These are phyloP conservation scores for Talinum fruticosum DNA, from an alignment of 148 eudicot genomes.

Conservation along the genomic window DNA sequence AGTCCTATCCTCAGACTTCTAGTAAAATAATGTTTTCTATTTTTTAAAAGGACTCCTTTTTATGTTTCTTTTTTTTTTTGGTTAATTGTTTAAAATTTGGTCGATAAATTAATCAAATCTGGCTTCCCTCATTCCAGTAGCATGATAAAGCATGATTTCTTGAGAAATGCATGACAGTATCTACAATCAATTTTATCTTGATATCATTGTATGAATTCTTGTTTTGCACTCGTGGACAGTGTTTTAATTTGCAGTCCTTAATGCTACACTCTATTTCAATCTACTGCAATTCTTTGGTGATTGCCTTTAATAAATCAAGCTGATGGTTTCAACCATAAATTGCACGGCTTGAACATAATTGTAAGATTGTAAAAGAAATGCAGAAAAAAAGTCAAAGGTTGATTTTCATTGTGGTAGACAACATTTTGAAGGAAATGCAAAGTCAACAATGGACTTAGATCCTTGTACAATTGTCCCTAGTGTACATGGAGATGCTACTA, in stretches of 20 bases:
- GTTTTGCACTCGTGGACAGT: not conserved
- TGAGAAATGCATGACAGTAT: not conserved
- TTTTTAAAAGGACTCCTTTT: not conserved
- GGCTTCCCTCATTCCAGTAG: not conserved
- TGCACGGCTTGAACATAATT: not conserved
- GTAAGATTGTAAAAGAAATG: not conserved
- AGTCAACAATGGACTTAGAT: not conserved
- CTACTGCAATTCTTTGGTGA: not conserved
- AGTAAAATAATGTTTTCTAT: not conserved
- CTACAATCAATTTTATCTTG: not conserved
- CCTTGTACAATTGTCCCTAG: not conserved
- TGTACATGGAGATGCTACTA: not conserved
- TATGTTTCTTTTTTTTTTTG: not conserved
- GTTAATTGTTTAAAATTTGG: not conserved
- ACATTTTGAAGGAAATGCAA: not conserved
- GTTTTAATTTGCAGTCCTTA: not conserved
- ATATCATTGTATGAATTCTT: not conserved
- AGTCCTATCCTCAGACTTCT: not conserved
- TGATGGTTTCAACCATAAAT: not conserved
- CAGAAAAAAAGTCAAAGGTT: not conserved
- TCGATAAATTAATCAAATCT: not conserved
- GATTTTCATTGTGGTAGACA: not conserved
- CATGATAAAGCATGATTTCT: not conserved
- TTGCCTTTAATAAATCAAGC: not conserved
- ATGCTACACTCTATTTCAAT: not conserved